Evolutionary conservation across 176 grass and related monocot species (phyloP), one percentile per base, ranked within the genome.

Genomic region (Lolium rigidum): DNA sequence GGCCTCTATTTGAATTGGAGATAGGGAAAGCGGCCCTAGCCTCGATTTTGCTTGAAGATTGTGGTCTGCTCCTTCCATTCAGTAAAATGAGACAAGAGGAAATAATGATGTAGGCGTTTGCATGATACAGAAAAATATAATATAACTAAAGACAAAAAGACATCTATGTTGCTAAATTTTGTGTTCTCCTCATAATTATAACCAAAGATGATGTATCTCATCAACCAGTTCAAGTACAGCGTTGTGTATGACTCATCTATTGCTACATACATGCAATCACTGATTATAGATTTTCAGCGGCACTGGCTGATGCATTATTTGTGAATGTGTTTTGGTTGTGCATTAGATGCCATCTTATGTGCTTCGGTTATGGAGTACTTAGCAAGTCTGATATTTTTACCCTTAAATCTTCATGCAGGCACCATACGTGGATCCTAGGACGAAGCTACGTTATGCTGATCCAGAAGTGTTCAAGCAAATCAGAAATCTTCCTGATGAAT

Each of bases 391-490:
- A 56, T 54, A 3, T 72, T 72, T 9, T 84, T 14, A 65, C 37
- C 75, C 39, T 1, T 26, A 55, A 83, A 17, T 31, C 31, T 68
- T 43, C 0, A 62, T 90, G 81, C 86, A 98, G 95, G 93, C 95
- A 70, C 91, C 78, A 4, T 98, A 98, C 81, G 51, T 94, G 44
- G 96, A 98, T 90, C 96, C 96, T 1, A 94, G 96, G 86, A 98
- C 96, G 79, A 95, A 91, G 37, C 69, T 98, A 48, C 87, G 93
- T 1, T 98, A 95, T 11, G 62, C 90, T 15, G 85, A 92, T 75
- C 95, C 93, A 18, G 93, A 92, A 78, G 93, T 95, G 46, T 98
- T 98, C 87, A 98, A 85, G 87, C 95, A 83, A 46, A 77, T 98
- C 72, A 83, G 95, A 93, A 95, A 80, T 79, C 91, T 98, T 35